phyloP scores from a whole-genome alignment of 1,284 basidiomycete genomes.

The Athelia psychrophila region DNA sequence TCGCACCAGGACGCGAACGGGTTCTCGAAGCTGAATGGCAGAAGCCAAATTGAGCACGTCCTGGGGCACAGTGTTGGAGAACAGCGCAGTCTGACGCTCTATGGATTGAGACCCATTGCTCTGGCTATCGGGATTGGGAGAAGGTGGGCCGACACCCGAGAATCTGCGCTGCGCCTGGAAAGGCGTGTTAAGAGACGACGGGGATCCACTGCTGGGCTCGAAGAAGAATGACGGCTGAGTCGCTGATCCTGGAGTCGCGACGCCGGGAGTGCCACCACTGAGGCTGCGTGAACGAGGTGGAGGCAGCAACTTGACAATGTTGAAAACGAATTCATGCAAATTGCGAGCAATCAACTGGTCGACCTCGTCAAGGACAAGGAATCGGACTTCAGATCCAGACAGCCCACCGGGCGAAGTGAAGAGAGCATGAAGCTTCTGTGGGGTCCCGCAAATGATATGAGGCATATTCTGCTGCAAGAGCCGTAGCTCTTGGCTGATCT shows the following conservation, averaged over 20 bases:
- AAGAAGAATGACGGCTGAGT: constrained; percentile 40
- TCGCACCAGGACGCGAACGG: constrained; percentile 92
- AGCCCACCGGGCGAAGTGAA: constrained; percentile 82
- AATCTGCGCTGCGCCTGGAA: constrained; percentile 58
- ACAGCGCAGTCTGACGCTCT: constrained; percentile 94
- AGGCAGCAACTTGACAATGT: constrained; percentile 88
- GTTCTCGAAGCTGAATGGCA: constrained; percentile 88
- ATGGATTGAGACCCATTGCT: constrained; percentile 34
- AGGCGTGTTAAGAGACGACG: constrained; percentile 38
- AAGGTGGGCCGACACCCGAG: constrained; percentile 47
- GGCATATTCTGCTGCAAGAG: constrained; percentile 88
- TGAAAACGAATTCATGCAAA: constrained; percentile 92
- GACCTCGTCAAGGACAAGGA: constrained; percentile 95
- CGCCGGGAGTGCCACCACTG: constrained; percentile 35
- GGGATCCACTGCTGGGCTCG: constrained; percentile 31
- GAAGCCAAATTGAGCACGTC: constrained; percentile 90
- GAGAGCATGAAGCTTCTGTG: constrained; percentile 92
- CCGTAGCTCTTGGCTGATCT: constrained; percentile 72
- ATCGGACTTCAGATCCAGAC: constrained; percentile 78
- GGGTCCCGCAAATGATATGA: constrained; percentile 95
- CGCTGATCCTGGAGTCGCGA: constrained; percentile 26
- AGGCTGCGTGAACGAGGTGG: constrained; percentile 72
- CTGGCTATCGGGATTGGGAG: constrained; percentile 36
- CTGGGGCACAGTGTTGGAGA: constrained; percentile 93
- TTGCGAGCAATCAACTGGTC: constrained; percentile 98